Evolutionary conservation across 2,329 filamentous ascomycete species (phyloP).

Genomic region (Arthrinium puccinioides): DNA sequence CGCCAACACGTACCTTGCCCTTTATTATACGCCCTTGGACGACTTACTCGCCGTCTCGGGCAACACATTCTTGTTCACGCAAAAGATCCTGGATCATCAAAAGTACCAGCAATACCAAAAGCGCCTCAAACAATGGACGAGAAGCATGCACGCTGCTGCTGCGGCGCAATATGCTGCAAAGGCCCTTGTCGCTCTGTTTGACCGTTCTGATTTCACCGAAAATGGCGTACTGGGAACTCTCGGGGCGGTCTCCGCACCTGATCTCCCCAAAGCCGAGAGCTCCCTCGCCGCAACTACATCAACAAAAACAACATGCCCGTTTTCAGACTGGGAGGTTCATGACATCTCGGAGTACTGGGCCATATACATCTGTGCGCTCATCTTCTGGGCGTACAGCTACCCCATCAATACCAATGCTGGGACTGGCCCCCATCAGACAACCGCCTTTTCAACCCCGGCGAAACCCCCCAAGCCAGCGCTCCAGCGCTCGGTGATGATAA

Average conservation of each 20-base stretch:
- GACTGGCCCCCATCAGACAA: constrained; percentile 9
- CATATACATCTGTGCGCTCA: constrained; percentile 50
- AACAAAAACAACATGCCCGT: background rate
- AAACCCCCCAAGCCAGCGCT: background rate
- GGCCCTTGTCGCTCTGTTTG: constrained; percentile 39
- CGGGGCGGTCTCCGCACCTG: too few species aligned
- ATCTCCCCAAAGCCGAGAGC: background rate
- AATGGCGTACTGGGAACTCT: too few species aligned
- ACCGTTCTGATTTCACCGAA: constrained; percentile 3
- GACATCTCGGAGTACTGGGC: constrained; percentile 79
- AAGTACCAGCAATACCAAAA: constrained; percentile 39
- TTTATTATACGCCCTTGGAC: constrained; percentile 51
- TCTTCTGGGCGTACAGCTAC: constrained; percentile 52
- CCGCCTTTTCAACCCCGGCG: background rate
- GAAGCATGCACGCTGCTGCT: constrained; percentile 28
- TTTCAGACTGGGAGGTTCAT: constrained; percentile 42
- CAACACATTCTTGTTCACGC: constrained; percentile 50
- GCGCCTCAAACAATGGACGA: constrained; percentile 30
- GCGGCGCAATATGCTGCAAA: constrained; percentile 44
- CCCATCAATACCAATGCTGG: background rate
- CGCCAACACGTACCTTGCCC: constrained; percentile 47
- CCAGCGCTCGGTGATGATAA: constrained; percentile 10
- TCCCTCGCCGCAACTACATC: background rate
- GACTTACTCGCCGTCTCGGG: constrained; percentile 51
- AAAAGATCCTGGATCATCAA: constrained; percentile 38